Evolutionary conservation across 2,329 filamentous ascomycete genomes (phyloP), one percentile per base, ranked within the genome.

Genomic region (Cadophora gregata): DNA sequence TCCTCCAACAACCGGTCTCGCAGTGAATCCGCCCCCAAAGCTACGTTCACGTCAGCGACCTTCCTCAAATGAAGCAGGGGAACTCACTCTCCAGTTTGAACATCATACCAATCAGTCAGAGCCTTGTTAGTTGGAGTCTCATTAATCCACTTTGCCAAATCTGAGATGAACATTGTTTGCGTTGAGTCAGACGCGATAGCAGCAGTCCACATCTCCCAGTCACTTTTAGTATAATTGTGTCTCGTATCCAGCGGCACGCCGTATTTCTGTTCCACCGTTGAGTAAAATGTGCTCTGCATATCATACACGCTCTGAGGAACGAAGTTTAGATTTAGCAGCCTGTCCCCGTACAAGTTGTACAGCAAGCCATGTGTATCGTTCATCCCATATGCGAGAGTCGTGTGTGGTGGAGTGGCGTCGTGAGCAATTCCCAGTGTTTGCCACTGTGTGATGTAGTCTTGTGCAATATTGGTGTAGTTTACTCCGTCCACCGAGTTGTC

Each of bases 281-380:
- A 82, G 81, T 97, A 97, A 85, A 92, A 96, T 65, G 84, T 79
- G 33, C 87, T 91, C 78, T 97, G 93, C 76, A 89, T 89, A 68
- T 88, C 86, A 82, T 96, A 97, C 74, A 97, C 85, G 69, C 84
- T 83, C 70, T 89, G 83, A 0, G 91, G 90, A 59, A 97, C 90
- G 76, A 96, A 81, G 64, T 91, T 85, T 79, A 96, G 93, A 75
- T 88, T 89, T 6, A 97, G 86, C 48, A 94, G 82, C 31, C 87
- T 87, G 79, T 96, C 93, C 16, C 90, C 88, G 79, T 93, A 97
- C 29, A 96, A 84, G 75, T 93, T 95, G 82, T 97, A 97, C 42
- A 96, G 84, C 1, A 84, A 72, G 33, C 84, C 84, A 71, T 84
- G 80, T n/a, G 81, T 82, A 65, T 76, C 73, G 0, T 72, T 75